A percentile compares a stretch with the other conserved stretches of the same genome.
Conservation (phyloP, 208 protist genomes). For the Crithidia brevicula region DNA sequence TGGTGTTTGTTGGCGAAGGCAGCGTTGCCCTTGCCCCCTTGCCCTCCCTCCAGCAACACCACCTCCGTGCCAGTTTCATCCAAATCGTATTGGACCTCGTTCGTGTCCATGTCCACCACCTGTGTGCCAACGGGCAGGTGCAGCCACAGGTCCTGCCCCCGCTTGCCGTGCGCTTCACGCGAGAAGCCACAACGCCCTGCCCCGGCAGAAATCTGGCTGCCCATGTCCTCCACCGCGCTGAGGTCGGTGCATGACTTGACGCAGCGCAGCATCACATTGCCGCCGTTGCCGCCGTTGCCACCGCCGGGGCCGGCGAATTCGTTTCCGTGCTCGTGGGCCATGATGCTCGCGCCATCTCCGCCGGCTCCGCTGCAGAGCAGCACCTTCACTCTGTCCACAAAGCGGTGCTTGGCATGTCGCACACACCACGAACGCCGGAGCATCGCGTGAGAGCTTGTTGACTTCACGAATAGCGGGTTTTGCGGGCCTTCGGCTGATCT, state of each 20-base stretch:
- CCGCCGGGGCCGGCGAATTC: conserved; percentile 92
- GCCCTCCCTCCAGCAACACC: conserved; percentile 87
- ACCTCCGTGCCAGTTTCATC: conserved; percentile 79
- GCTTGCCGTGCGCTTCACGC: conserved; percentile 71
- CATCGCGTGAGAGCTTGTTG: conserved; percentile 13
- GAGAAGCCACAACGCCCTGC: conserved; percentile 77
- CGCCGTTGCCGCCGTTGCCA: conserved; percentile 91
- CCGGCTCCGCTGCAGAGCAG: conserved; percentile 83
- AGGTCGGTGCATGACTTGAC: conserved; percentile 57
- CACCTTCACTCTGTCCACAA: conserved; percentile 87
- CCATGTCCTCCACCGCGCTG: conserved; percentile 70
- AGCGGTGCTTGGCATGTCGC: conserved; percentile 33
- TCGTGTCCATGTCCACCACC: conserved; percentile 91
- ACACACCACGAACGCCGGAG: conserved; percentile 9
- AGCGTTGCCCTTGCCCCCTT: conserved; percentile 92
- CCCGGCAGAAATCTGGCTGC: conserved; percentile 61
- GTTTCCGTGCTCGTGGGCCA: conserved; percentile 88
- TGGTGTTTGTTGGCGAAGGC: conserved; percentile 90
- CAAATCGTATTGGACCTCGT: conserved; percentile 88
- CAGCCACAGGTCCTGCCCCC: conserved; percentile 77
- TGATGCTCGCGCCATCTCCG: conserved; percentile 88
- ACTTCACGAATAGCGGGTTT: not conserved
- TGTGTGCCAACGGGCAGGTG: conserved; percentile 86
- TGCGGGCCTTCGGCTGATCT: not conserved
- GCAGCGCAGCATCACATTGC: conserved; percentile 80